A percentile compares a stretch with the other conserved stretches of the same genome.
These are phyloP conservation scores for Prunus mira DNA, from an alignment of 306 rosid genomes.

Conservation along the genomic window DNA sequence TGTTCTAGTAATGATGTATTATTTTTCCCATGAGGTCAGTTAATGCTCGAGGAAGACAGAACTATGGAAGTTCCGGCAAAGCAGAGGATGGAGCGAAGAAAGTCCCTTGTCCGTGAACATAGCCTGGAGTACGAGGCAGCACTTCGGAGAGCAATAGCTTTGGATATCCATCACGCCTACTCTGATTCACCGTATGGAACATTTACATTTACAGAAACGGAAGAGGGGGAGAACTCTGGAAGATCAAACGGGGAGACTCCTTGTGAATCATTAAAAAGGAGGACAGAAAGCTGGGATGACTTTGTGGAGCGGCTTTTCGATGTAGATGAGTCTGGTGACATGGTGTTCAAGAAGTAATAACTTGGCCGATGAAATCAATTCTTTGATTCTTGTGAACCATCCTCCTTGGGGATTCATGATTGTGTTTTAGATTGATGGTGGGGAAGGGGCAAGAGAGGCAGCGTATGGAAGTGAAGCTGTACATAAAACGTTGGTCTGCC, in stretches of 20 bases:
- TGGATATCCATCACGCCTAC: conserved; percentile 73
- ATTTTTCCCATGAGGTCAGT: conserved; percentile 38
- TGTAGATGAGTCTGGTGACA: conserved; percentile 67
- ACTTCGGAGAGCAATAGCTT: conserved; percentile 66
- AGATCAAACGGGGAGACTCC: conserved; percentile 32
- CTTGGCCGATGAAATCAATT: conserved; percentile 19
- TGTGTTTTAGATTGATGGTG: not conserved
- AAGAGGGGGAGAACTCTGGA: conserved; percentile 57
- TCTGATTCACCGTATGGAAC: conserved; percentile 69
- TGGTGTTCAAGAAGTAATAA: conserved; percentile 65
- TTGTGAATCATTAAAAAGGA: conserved; percentile 23
- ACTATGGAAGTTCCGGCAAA: conserved; percentile 57
- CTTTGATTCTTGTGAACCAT: conserved; percentile 23
- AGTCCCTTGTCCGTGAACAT: conserved; percentile 56
- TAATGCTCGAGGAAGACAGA: conserved; percentile 59
- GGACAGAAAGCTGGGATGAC: conserved; percentile 67
- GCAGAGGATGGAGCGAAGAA: conserved; percentile 76
- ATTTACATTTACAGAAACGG: conserved; percentile 41
- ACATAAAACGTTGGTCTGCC: not conserved
- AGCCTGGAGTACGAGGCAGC: conserved; percentile 74
- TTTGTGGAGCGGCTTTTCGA: conserved; percentile 69
- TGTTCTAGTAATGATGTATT: not conserved
- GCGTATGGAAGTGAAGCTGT: not conserved
- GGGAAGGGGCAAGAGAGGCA: not conserved
- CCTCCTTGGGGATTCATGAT: not conserved